A percentile compares a stretch with the other conserved stretches of the same genome.
Conservation (phyloP, 108 stramenopile species). For the Bacterosira constricta region DNA sequence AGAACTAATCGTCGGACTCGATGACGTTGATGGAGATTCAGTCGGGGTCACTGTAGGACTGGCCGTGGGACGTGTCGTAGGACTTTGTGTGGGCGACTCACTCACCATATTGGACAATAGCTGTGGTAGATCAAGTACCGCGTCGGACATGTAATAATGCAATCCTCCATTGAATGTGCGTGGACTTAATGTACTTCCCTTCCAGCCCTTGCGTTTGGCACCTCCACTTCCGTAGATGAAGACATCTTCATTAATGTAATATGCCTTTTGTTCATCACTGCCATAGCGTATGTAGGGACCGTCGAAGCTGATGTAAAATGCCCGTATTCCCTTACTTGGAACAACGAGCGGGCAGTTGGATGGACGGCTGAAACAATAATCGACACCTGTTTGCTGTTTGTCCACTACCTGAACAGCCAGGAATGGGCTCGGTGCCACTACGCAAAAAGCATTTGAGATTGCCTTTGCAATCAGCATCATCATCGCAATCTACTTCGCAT, state of each 20-base stretch:
- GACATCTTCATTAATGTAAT: conserved; percentile 10
- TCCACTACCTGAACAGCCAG: too few relatives aligned
- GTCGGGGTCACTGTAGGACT: too few relatives aligned
- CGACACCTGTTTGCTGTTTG: not conserved
- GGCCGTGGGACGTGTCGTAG: not conserved
- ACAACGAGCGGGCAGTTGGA: too few relatives aligned
- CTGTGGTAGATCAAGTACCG: not conserved
- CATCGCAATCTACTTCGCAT: too few relatives aligned
- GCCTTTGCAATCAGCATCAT: too few relatives aligned
- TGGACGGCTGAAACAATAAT: not conserved
- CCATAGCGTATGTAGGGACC: conserved; percentile 4
- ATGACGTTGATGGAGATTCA: too few relatives aligned
- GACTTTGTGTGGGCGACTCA: not conserved
- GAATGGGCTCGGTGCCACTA: too few relatives aligned
- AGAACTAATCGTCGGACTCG: not conserved
- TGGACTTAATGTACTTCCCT: not conserved
- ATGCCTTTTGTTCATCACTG: not conserved
- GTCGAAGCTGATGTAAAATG: not conserved
- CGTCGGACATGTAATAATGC: not conserved
- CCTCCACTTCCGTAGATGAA: conserved; percentile 1
- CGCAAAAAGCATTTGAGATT: too few relatives aligned
- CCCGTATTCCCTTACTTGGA: not conserved
- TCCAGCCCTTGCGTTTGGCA: conserved; percentile 16
- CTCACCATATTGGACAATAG: not conserved
- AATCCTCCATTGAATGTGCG: conserved; percentile 20